These are phyloP conservation scores for Aspergillus carbonarius DNA, from an alignment of 2,329 filamentous ascomycete species.

Conservation along the genomic window DNA sequence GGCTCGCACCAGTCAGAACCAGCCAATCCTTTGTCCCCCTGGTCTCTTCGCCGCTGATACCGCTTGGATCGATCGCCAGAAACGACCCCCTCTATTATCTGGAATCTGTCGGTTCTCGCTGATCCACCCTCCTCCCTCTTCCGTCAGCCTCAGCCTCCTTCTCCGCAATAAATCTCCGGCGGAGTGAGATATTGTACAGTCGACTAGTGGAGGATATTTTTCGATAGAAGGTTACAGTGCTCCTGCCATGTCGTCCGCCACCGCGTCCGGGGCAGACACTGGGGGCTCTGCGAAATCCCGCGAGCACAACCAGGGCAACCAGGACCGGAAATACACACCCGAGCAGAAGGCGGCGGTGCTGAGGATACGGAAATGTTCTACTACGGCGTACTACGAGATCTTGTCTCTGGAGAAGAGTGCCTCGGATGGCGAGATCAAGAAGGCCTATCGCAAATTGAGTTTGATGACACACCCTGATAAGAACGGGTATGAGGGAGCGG, in stretches of 20 bases:
- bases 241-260: conserved; percentile 43
- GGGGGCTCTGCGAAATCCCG: conserved; percentile 46
- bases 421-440: conserved; percentile 87
- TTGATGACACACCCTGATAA: conserved; percentile 97
- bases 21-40: not conserved
- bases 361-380: conserved; percentile 77
- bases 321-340: conserved; percentile 67
- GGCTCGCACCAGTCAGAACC: not conserved
- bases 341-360: conserved; percentile 92
- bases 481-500: conserved; percentile 91
- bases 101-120: not conserved
- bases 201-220: not conserved
- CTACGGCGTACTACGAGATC: conserved; percentile 95
- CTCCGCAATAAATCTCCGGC: not conserved
- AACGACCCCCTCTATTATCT: not conserved
- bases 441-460: conserved; percentile 93
- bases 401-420: conserved; percentile 68
- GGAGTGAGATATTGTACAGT: not conserved
- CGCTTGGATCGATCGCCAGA: not conserved
- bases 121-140: conserved; percentile 5
- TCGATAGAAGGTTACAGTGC: not conserved
- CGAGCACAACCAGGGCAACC: conserved; percentile 52
- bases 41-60: not conserved
- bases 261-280: conserved; percentile 48
- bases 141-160: not conserved